A percentile compares a stretch with the other conserved stretches of the same genome.
These are phyloP conservation scores for Hypoxylon perforatum DNA, from an alignment of 495 filamentous ascomycete genomes.

Conservation along the genomic window DNA sequence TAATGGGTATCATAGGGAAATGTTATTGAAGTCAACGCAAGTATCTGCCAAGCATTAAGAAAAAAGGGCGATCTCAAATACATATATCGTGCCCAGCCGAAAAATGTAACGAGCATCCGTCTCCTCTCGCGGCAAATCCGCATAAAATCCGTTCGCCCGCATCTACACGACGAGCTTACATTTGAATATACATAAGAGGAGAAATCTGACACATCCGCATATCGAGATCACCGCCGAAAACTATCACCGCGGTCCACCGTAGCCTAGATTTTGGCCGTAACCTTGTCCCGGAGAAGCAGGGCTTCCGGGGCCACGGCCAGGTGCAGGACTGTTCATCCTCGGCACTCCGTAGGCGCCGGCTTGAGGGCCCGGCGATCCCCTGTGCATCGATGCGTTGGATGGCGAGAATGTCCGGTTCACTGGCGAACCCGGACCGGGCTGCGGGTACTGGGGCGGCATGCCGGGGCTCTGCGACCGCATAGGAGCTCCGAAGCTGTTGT, in stretches of 20 bases:
- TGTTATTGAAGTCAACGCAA: conserved; percentile 1
- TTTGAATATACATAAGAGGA: not conserved
- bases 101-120: conserved; percentile 19
- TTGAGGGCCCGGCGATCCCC: conserved; percentile 44
- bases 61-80: conserved; percentile 22
- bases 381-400: conserved; percentile 37
- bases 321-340: conserved; percentile 31
- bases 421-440: conserved; percentile 27
- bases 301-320: conserved; percentile 28
- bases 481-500: conserved; percentile 32
- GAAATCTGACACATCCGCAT: conserved; percentile 6
- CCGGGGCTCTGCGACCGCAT: conserved; percentile 44
- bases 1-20: conserved; percentile 5
- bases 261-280: conserved; percentile 7
- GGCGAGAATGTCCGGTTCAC: conserved; percentile 48
- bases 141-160: conserved; percentile 1
- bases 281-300: conserved; percentile 22
- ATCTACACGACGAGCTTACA: not conserved
- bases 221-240: not conserved
- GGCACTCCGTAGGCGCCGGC: conserved; percentile 34
- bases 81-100: conserved; percentile 37
- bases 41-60: conserved; percentile 15
- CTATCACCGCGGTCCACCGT: conserved; percentile 9
- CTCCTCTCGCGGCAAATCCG: not conserved
- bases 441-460: conserved; percentile 29